Percentiles rank a stretch among this genome's conserved stretches.
Conservation (phyloP, 2,329 filamentous ascomycete genomes). For the Plenodomus tracheiphilus region DNA sequence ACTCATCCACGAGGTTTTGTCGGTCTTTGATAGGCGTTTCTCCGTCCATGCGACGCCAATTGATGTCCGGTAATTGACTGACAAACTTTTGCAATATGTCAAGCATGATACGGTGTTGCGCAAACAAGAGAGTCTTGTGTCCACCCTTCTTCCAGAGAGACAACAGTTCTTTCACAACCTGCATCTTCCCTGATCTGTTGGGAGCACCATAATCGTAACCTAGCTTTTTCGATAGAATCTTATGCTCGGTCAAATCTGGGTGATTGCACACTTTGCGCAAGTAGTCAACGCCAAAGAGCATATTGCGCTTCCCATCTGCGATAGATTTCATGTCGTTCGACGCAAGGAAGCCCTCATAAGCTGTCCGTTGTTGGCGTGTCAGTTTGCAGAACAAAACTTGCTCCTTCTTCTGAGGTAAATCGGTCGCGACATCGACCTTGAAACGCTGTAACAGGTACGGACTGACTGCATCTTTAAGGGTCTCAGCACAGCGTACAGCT, state of each 20-base stretch:
- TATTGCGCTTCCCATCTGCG: constrained; percentile 71
- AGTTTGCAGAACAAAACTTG: constrained; percentile 96
- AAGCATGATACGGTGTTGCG: constrained; percentile 92
- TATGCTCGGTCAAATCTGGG: constrained; percentile 80
- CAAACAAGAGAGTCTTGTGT: constrained; percentile 91
- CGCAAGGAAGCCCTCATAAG: constrained; percentile 78
- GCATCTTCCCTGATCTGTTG: constrained; percentile 89
- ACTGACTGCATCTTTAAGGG: constrained; percentile 89
- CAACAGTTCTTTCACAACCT: constrained; percentile 85
- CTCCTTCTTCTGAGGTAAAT: constrained; percentile 93
- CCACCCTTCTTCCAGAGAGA: constrained; percentile 89
- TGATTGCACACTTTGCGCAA: constrained; percentile 98
- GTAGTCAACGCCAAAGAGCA: constrained; percentile 87
- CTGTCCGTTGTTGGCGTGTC: constrained; percentile 74
- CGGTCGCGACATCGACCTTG: constrained; percentile 90
- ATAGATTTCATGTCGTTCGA: constrained; percentile 89
- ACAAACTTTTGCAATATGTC: constrained; percentile 89
- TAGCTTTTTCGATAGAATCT: constrained; percentile 58
- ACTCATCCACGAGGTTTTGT: constrained; percentile 88
- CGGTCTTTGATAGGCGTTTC: constrained; percentile 84
- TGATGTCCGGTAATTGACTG: constrained; percentile 66
- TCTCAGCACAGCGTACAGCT: constrained; percentile 90
- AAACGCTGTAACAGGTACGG: constrained; percentile 90
- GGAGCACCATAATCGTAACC: constrained; percentile 78
- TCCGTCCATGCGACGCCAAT: constrained; percentile 90